Conservation (phyloP, 1,139 yeast genomes). For the Hemisphaericaspora subhashii region DNA sequence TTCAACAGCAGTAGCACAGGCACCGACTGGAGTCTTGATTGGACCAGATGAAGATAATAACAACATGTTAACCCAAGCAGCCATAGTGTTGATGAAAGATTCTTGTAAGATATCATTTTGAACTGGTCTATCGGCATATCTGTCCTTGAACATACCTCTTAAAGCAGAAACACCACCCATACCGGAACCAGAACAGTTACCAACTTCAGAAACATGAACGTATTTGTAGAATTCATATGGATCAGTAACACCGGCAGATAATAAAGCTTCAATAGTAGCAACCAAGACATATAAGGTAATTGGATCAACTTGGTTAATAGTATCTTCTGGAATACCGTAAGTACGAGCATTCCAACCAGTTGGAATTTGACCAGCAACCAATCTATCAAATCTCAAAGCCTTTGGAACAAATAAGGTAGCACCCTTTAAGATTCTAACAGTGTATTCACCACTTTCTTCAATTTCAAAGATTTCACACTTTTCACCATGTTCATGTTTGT, state of each 20-base stretch:
- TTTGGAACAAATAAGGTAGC: conserved; percentile 90
- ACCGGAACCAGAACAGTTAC: conserved; percentile 99
- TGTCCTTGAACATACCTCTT: conserved; percentile 96
- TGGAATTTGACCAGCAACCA: conserved; percentile 98
- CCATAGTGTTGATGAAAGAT: conserved; percentile 97
- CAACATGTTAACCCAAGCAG: conserved; percentile 99
- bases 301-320: conserved; percentile 92
- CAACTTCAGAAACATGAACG: conserved; percentile 96
- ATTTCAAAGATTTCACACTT: conserved; percentile 90
- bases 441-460: conserved; percentile 87
- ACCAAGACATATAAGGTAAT: conserved; percentile 91
- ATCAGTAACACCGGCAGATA: conserved; percentile 93
- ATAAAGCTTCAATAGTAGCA: conserved; percentile 90
- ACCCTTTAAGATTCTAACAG: conserved; percentile 89
- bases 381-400: conserved; percentile 91
- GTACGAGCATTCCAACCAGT: conserved; percentile 97
- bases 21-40: conserved; percentile 98
- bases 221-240: conserved; percentile 98
- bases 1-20: conserved; percentile 98
- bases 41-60: conserved; percentile 98
- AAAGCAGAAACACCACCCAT: conserved; percentile 98
- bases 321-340: conserved; percentile 94
- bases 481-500: conserved; percentile 91
- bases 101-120: conserved; percentile 97
- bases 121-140: conserved; percentile 88